Conservation (phyloP, 305 asterid genomes). For the Stenogyne calaminthoides region DNA sequence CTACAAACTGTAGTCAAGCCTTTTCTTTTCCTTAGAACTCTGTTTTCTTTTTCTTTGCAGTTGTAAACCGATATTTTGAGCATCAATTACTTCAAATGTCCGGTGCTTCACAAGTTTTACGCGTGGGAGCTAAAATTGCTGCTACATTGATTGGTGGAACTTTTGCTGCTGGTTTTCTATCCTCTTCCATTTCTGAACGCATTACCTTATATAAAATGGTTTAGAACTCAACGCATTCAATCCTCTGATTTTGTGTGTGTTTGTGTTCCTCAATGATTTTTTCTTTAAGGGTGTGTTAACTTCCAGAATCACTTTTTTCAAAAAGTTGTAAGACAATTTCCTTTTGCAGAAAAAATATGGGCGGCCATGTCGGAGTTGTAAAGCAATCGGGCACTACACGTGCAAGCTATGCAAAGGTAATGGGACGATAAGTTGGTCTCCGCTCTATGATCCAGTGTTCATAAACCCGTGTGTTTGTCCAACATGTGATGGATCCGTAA, state of each 20-base stretch:
- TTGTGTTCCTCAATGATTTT: no score
- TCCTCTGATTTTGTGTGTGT: no score
- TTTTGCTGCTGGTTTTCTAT: conserved; percentile 40
- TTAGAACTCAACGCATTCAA: neutral
- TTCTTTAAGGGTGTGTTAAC: no score
- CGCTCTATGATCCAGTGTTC: conserved; percentile 72
- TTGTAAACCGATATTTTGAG: neutral
- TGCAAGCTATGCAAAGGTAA: conserved; percentile 78
- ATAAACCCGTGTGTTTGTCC: conserved; percentile 95
- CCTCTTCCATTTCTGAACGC: conserved; percentile 42
- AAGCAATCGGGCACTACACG: conserved; percentile 63
- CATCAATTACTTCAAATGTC: conserved; percentile 32
- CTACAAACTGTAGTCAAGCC: neutral
- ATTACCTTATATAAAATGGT: conserved; percentile 34
- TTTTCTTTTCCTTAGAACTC: neutral
- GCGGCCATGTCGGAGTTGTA: conserved; percentile 54
- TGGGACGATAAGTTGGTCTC: conserved; percentile 84
- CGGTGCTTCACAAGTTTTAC: conserved; percentile 27
- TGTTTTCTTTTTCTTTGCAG: conserved; percentile 17
- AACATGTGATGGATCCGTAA: conserved; percentile 79
- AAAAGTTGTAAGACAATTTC: neutral
- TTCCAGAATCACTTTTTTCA: no score
- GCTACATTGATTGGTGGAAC: conserved; percentile 46
- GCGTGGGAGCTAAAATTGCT: conserved; percentile 34
- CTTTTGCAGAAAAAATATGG: conserved; percentile 57